A percentile compares a stretch with the other conserved stretches of the same genome.
Conservation (phyloP, 495 filamentous ascomycete genomes). For the Hypomontagnella submonticulosa region DNA sequence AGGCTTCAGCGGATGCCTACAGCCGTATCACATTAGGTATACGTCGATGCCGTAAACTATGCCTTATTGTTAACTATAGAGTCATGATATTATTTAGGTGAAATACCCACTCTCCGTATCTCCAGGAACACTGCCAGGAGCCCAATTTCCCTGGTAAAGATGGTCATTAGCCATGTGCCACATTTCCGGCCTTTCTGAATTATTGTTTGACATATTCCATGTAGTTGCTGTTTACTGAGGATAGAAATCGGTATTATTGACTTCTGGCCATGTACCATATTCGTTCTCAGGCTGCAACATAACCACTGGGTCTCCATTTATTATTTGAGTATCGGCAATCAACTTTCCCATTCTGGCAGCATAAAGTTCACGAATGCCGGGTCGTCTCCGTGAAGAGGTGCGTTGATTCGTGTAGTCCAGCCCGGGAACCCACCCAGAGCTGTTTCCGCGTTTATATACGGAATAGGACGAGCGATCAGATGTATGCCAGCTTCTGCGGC, state of each 20-base stretch:
- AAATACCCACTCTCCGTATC: conserved; percentile 61
- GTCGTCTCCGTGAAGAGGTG: conserved; percentile 68
- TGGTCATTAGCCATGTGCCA: conserved; percentile 84
- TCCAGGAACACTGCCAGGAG: conserved; percentile 69
- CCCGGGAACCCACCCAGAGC: conserved; percentile 48
- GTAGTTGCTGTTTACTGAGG: conserved; percentile 68
- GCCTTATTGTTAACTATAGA: not conserved
- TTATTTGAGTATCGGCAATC: conserved; percentile 79
- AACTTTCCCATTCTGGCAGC: conserved; percentile 64
- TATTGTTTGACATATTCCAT: conserved; percentile 76
- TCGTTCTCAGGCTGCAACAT: conserved; percentile 84
- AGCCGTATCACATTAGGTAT: conserved; percentile 75
- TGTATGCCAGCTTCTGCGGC: conserved; percentile 76
- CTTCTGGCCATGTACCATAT: conserved; percentile 57
- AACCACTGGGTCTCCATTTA: conserved; percentile 79
- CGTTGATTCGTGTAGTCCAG: conserved; percentile 68
- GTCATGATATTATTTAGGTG: not conserved
- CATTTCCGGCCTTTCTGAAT: conserved; percentile 71
- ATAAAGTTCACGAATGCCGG: conserved; percentile 71
- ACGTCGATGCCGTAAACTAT: conserved; percentile 78
- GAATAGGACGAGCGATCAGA: conserved; percentile 75
- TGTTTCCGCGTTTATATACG: conserved; percentile 66
- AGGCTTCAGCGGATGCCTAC: conserved; percentile 36
- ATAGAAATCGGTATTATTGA: conserved; percentile 40
- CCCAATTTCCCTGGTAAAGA: conserved; percentile 65